phyloP scores from a whole-genome alignment of 2,329 filamentous ascomycete genomes.

The Xylaria sp. region DNA sequence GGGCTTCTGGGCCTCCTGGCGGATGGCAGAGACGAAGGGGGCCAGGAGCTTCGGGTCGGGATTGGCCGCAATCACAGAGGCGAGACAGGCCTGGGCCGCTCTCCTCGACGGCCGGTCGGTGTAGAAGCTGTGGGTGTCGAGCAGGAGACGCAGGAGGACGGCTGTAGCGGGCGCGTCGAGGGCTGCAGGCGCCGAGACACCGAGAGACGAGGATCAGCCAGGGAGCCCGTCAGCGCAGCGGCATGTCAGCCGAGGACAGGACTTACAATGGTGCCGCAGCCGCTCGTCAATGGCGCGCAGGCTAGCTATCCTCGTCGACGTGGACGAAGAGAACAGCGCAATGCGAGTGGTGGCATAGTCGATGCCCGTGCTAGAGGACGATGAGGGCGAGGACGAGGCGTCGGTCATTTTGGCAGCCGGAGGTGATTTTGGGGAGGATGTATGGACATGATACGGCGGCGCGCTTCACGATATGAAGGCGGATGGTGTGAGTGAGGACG shows the following conservation, averaged over 20 bases:
- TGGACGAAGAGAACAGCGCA: conserved; percentile 71
- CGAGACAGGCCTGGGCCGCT: conserved; percentile 84
- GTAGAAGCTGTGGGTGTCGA: conserved; percentile 89
- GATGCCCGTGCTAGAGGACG: conserved; percentile 54
- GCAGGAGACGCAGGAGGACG: conserved; percentile 76
- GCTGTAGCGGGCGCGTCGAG: conserved; percentile 62
- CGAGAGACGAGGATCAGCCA: conserved; percentile 22
- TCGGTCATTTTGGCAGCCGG: conserved; percentile 39
- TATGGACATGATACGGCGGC: conserved; percentile 32
- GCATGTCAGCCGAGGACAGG: background rate
- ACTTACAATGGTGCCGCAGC: conserved; percentile 65
- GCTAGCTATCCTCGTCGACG: conserved; percentile 63
- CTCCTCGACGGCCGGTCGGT: conserved; percentile 84
- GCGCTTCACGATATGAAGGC: conserved; percentile 1
- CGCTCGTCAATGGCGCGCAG: conserved; percentile 68
- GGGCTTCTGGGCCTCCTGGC: conserved; percentile 78
- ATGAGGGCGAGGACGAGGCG: conserved; percentile 43
- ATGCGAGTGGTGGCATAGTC: conserved; percentile 62
- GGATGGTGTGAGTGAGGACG: background rate
- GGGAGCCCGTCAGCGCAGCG: conserved; percentile 1
- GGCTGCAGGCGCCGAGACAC: conserved; percentile 49
- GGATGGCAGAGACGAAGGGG: conserved; percentile 73
- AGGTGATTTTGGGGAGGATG: conserved; percentile 15
- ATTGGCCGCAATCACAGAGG: conserved; percentile 70
- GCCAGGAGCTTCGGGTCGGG: conserved; percentile 68